Evolutionary conservation across 139 green algal species (phyloP), one percentile per base, ranked within the genome.

Genomic region (Astrephomene gubernaculifera): DNA sequence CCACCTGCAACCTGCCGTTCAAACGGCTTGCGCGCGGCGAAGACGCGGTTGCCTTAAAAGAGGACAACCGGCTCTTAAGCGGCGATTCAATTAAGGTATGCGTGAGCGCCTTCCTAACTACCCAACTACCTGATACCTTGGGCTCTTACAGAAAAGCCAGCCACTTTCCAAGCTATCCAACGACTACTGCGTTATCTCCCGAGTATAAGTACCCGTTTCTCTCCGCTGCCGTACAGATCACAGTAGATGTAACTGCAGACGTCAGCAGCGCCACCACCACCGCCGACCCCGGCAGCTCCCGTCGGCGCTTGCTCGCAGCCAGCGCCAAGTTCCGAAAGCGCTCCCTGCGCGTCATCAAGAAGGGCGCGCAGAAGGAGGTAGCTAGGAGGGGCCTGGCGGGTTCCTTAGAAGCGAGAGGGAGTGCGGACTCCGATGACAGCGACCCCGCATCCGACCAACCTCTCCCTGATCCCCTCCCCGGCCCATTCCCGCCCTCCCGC

Each of bases 61-160:
- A 21, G 73, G 22, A 53, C 4, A 36, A 81, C 22, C 22, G 53
- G 52, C 43, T 81, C 2, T 53, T 81, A 1, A 54, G 33, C 8
- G 73, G 73, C 24, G 73, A 81, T 36, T 19, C 8, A 25, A 41
- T 75, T 8, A 24, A 75, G 39, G 68, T 75, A n/a, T n/a, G n/a
- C n/a, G n/a, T n/a, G n/a, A n/a, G n/a, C n/a, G n/a, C n/a, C n/a
- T n/a, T n/a, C n/a, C n/a, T n/a, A n/a, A n/a, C n/a, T n/a, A n/a
- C n/a, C n/a, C n/a, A n/a, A n/a, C n/a, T n/a, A n/a, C n/a, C n/a
- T n/a, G n/a, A n/a, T n/a, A n/a, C n/a, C n/a, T n/a, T n/a, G 25
- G 36, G 65, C 35, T 14, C 2, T 35, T 29, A 14, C 14, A 65
- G 6, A n/a, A 65, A 65, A 22, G 57, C 19, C 19, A 65, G n/a